Evolutionary conservation across 768 basidiomycete genomes (phyloP).

Genomic region (Boletus sp.): DNA sequence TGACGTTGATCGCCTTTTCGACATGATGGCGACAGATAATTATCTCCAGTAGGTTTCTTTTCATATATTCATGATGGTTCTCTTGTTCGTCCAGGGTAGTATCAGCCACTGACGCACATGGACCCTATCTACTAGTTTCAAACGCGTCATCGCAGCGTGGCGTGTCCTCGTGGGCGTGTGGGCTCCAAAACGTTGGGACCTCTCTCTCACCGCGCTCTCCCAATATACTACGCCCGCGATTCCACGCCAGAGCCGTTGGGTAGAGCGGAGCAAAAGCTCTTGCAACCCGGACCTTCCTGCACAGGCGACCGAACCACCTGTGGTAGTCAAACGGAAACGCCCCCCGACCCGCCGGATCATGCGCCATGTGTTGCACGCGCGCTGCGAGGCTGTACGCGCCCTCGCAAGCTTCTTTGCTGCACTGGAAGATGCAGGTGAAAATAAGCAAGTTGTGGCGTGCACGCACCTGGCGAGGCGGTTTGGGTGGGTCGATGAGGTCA

Average conservation of each 20-base stretch:
- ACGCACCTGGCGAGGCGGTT: conserved; percentile 48
- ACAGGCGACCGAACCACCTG: conserved; percentile 39
- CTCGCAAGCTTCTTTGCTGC: conserved; percentile 72
- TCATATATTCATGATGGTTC: not conserved
- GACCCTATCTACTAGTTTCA: conserved; percentile 51
- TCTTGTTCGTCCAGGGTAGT: conserved; percentile 11
- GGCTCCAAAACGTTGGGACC: conserved; percentile 82
- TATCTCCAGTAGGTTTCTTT: conserved; percentile 66
- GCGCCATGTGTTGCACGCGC: conserved; percentile 83
- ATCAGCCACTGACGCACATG: conserved; percentile 20
- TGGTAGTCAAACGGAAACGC: conserved; percentile 33
- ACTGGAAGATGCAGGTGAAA: conserved; percentile 48
- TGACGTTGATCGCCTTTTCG: conserved; percentile 18
- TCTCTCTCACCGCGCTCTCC: conserved; percentile 69
- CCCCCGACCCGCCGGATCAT: conserved; percentile 83
- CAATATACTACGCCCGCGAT: conserved; percentile 66
- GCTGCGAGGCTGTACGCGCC: conserved; percentile 78
- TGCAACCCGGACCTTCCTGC: conserved; percentile 23
- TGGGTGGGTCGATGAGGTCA: conserved; percentile 39
- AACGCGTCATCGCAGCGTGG: conserved; percentile 92
- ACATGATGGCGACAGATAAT: conserved; percentile 45
- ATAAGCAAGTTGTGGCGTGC: conserved; percentile 46
- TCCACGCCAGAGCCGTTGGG: conserved; percentile 72
- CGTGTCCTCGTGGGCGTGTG: conserved; percentile 94
- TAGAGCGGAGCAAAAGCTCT: conserved; percentile 48